A percentile compares a stretch with the other conserved stretches of the same genome.
Evolutionary conservation across 2,329 filamentous ascomycete genomes (phyloP).

Genomic region (Xenoacremonium recifei): DNA sequence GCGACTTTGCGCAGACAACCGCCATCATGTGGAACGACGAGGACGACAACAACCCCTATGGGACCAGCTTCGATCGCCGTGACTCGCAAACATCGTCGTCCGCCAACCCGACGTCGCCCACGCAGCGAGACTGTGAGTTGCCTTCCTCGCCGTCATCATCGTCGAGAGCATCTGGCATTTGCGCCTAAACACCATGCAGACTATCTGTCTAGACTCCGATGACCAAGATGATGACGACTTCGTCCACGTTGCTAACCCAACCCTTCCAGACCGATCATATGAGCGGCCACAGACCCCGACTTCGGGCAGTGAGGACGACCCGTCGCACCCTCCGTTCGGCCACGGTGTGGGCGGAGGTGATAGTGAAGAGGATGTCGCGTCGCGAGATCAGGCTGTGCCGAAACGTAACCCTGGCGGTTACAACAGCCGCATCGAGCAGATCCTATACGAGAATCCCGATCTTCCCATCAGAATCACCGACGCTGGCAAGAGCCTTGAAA

Average conservation of each 20-base stretch:
- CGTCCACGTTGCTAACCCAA: slow-evolving; percentile 9
- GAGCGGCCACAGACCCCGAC: slow-evolving; percentile 70
- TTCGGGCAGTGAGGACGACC: slow-evolving; percentile 66
- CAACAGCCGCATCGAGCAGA: slow-evolving; percentile 94
- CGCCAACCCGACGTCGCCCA: slow-evolving; percentile 63
- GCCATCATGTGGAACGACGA: slow-evolving; percentile 93
- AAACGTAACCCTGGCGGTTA: slow-evolving; percentile 80
- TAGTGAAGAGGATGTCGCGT: slow-evolving; percentile 48
- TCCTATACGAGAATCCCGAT: slow-evolving; percentile 91
- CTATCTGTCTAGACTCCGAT: not conserved
- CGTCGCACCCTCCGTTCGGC: slow-evolving; percentile 40
- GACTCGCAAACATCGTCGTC: slow-evolving; percentile 73
- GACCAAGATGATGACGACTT: not conserved
- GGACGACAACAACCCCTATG: slow-evolving; percentile 93
- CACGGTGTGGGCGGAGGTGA: slow-evolving; percentile 28
- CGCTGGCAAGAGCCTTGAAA: slow-evolving; percentile 92
- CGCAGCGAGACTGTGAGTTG: slow-evolving; percentile 55
- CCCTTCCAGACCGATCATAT: slow-evolving; percentile 40
- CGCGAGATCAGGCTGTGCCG: slow-evolving; percentile 45
- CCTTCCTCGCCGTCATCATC: slow-evolving; percentile 4
- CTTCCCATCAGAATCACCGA: slow-evolving; percentile 89
- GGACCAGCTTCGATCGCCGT: slow-evolving; percentile 82
- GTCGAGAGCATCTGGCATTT: not conserved
- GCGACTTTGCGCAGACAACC: slow-evolving; percentile 12
- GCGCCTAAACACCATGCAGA: not conserved